Evolutionary conservation across 2,329 filamentous ascomycete species (phyloP).

Genomic region (Thielaviopsis populi): DNA sequence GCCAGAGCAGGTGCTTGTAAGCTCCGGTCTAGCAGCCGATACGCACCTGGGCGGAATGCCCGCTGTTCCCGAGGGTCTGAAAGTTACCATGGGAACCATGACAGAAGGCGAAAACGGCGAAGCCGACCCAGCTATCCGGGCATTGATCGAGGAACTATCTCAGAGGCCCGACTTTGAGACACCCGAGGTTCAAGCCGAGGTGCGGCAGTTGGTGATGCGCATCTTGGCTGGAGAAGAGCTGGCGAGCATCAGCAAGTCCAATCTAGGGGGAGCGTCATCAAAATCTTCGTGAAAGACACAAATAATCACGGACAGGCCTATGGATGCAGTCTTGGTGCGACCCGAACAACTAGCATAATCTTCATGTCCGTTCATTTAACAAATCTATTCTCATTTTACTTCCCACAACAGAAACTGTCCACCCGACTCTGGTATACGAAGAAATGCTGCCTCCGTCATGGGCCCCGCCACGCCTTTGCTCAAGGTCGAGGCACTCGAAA

Average conservation of each 20-base stretch:
- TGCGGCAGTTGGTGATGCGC: constrained; percentile 67
- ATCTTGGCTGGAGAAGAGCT: constrained; percentile 54
- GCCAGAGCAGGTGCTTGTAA: constrained; percentile 17
- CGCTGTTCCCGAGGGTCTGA: constrained; percentile 51
- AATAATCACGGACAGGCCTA: neutral
- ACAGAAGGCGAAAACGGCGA: constrained; percentile 37
- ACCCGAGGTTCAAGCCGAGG: constrained; percentile 61
- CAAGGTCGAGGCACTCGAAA: constrained; percentile 34
- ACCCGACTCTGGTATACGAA: constrained; percentile 33
- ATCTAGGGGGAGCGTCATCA: neutral
- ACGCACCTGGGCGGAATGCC: constrained; percentile 18
- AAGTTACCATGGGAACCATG: constrained; percentile 64
- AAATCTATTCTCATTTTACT: constrained; percentile 24
- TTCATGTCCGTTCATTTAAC: neutral
- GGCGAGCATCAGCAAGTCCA: constrained; percentile 28
- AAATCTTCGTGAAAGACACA: neutral
- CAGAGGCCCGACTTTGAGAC: constrained; percentile 69
- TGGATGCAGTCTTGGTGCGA: neutral
- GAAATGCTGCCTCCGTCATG: constrained; percentile 36
- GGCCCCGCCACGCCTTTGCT: constrained; percentile 29
- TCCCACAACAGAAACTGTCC: constrained; percentile 47
- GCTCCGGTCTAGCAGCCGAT: neutral
- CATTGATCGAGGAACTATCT: constrained; percentile 79
- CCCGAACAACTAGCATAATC: neutral
- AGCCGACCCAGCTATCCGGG: constrained; percentile 67